These are phyloP conservation scores for Decorospora gaudefroyi DNA, from an alignment of 2,329 filamentous ascomycete species.

Conservation along the genomic window DNA sequence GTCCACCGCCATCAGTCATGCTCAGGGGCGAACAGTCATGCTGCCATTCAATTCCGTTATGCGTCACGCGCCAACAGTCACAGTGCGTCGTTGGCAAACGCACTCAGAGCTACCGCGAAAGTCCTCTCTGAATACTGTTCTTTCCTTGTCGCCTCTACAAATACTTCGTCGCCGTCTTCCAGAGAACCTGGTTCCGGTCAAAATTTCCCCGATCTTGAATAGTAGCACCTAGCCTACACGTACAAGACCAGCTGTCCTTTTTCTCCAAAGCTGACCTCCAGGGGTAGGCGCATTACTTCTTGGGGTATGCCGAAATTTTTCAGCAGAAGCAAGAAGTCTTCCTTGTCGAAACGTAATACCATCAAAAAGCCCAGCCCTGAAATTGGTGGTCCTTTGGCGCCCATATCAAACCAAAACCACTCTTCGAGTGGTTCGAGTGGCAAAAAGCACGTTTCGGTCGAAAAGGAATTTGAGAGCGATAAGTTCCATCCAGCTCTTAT, in stretches of 20 bases:
- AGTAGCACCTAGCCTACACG: too few relatives aligned
- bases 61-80: not conserved
- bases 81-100: not conserved
- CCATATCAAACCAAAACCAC: too few relatives aligned
- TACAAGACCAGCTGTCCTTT: too few relatives aligned
- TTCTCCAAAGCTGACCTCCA: too few relatives aligned
- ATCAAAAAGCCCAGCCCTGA: constrained; percentile 4
- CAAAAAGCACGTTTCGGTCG: not conserved
- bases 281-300: too few relatives aligned
- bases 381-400: not conserved
- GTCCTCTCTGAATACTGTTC: too few relatives aligned
- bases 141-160: too few relatives aligned
- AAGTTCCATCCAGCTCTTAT: not conserved
- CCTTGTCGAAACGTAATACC: constrained; percentile 1
- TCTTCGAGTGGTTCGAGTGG: not conserved
- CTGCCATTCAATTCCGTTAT: not conserved
- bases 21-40: not conserved
- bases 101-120: too few relatives aligned
- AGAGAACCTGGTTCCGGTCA: too few relatives aligned
- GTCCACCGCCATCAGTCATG: not conserved
- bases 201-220: too few relatives aligned
- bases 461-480: too few relatives aligned
- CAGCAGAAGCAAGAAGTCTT: constrained; percentile 1
- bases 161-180: too few relatives aligned
- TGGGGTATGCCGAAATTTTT: not conserved